Evolutionary conservation across 345 rosid species (phyloP).

Genomic region (Lumnitzera littorea): DNA sequence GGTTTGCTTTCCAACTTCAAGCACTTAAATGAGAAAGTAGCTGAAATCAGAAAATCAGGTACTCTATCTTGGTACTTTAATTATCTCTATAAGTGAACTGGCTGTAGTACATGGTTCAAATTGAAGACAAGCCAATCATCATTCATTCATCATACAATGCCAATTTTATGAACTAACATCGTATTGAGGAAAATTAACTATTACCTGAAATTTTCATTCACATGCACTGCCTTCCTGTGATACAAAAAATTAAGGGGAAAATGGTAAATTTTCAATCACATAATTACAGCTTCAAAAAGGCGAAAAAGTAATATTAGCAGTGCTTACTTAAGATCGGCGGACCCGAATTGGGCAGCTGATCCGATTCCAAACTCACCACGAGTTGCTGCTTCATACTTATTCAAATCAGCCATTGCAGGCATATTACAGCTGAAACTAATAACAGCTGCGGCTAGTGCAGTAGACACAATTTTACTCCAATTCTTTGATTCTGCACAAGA

Average conservation of each 20-base stretch:
- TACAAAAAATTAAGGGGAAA: conserved; percentile 4
- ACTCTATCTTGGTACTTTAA: too few species aligned
- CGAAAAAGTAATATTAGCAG: not conserved
- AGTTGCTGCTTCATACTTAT: conserved; percentile 72
- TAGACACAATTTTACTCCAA: conserved; percentile 52
- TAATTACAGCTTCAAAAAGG: not conserved
- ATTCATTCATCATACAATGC: too few species aligned
- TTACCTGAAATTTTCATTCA: conserved; percentile 80
- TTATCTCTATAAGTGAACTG: too few species aligned
- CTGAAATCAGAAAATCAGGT: too few species aligned
- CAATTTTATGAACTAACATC: not conserved
- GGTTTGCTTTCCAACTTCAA: too few species aligned
- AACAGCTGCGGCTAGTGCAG: conserved; percentile 58
- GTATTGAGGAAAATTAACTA: not conserved
- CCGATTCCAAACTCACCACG: conserved; percentile 92
- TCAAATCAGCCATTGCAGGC: conserved; percentile 77
- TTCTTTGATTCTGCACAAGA: conserved; percentile 18
- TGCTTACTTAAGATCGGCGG: conserved; percentile 67
- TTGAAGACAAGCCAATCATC: too few species aligned
- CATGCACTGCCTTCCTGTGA: conserved; percentile 78
- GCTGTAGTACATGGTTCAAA: too few species aligned
- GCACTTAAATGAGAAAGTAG: too few species aligned
- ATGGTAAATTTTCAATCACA: not conserved
- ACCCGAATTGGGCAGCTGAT: conserved; percentile 87
- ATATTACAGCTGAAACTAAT: conserved; percentile 39